Evolutionary conservation across 768 basidiomycete genomes (phyloP), one percentile per base, ranked within the genome.

Genomic region (Pluteus cervinus): DNA sequence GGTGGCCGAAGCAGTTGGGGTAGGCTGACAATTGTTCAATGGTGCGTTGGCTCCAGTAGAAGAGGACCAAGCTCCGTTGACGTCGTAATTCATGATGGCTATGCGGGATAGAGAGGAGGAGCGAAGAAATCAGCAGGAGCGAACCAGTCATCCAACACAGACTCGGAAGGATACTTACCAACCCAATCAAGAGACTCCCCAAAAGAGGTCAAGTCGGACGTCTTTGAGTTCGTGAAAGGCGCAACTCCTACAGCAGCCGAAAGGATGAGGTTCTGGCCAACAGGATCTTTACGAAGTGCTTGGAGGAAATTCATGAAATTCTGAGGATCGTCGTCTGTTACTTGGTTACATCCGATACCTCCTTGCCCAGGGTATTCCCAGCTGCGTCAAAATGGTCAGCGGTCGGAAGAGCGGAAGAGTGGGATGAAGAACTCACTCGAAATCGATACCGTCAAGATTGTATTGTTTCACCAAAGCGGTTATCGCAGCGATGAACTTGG

Each of bases 11-110:
- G 86, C 88, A 21, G 66, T 59, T 44, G 82, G 76, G 29, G 69
- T 60, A 3, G 57, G 47, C 0, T 76, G 73, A 52, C 91, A 93
- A 58, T 90, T 79, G 23, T 73, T 60, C 14, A 94, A 72, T 4
- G 92, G 91, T 1, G 91, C 80, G 55, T 96, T 93, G 4, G 92
- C 81, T 3, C 89, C 91, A 34, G 78, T 64, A 43, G 71, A 49
- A 48, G 60, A 53, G 49, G 68, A 69, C 68, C 73, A 82, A 4
- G 59, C 45, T 2, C 68, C 69, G 51, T 53, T 58, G 20, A 81
- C 50, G 45, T 81, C 79, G 49, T 81, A 82, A 46, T 69, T 70
- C 79, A 81, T 82, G 41, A 81, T 61, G 39, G 60, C 73, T 78
- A 30, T 26, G 10, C 37, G 21, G 36, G 24, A 8, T 11, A 15